phyloP scores from a whole-genome alignment of 768 basidiomycete genomes.

The Mycena chlorophos region DNA sequence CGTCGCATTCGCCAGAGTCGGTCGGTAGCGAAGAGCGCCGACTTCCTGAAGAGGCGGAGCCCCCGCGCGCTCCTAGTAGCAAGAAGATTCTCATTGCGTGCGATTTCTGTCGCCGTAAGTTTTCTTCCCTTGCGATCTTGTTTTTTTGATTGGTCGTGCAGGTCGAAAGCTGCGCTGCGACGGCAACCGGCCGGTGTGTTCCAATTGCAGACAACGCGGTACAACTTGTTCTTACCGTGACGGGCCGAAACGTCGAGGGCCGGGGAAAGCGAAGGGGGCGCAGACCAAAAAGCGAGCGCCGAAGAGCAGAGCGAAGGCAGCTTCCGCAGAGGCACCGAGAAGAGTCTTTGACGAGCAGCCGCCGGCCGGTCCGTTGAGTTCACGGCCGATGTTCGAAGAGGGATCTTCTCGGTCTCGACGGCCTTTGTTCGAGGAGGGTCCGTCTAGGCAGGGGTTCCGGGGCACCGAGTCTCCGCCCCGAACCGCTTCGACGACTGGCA shows the following conservation, averaged over 20 bases:
- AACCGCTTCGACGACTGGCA: not conserved
- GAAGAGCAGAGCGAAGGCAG: constrained; percentile 11
- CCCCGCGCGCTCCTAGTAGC: constrained; percentile 30
- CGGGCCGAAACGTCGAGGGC: constrained; percentile 60
- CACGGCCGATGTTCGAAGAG: too few species aligned
- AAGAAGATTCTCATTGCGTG: constrained; percentile 68
- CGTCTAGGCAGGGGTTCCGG: too few species aligned
- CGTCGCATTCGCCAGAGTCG: constrained; percentile 7
- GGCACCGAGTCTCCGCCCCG: too few species aligned
- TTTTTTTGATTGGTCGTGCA: constrained; percentile 27
- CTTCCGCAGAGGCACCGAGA: constrained; percentile 17
- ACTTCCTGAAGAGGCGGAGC: constrained; percentile 27
- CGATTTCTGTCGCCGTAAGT: constrained; percentile 72
- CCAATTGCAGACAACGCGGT: constrained; percentile 58
- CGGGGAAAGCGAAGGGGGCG: constrained; percentile 70
- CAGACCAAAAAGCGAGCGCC: constrained; percentile 41
- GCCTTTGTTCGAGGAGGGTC: too few species aligned
- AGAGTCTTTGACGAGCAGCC: too few species aligned
- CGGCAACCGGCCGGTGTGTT: constrained; percentile 62
- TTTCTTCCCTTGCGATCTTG: not conserved
- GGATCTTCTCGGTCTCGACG: too few species aligned
- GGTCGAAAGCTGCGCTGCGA: constrained; percentile 78
- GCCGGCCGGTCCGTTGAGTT: too few species aligned
- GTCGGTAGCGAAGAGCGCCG: constrained; percentile 17
- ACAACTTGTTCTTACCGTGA: constrained; percentile 55